These are phyloP conservation scores for Suhomyces xylopsoci DNA, from an alignment of 805 yeast species.

Conservation along the genomic window DNA sequence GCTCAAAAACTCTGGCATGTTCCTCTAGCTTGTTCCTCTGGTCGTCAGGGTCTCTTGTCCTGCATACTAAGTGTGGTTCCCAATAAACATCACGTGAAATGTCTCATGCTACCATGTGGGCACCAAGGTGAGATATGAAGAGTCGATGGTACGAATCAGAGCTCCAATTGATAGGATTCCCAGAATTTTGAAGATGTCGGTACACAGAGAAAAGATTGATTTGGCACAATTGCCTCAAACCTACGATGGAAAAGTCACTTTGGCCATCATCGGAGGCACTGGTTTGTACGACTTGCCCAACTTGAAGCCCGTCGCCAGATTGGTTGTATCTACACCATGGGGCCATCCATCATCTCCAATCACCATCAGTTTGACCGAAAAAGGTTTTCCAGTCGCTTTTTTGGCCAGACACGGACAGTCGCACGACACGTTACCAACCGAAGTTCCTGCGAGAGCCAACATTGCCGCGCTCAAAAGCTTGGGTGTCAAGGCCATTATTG, in stretches of 20 bases:
- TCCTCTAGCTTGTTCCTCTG: too few species aligned
- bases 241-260: constrained; percentile 63
- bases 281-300: constrained; percentile 89
- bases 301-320: constrained; percentile 78
- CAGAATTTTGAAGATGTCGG: constrained; percentile 23
- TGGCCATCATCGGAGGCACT: constrained; percentile 96
- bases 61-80: not conserved
- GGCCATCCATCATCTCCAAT: constrained; percentile 94
- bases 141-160: not conserved
- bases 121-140: not conserved
- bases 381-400: constrained; percentile 87
- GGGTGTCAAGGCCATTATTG: constrained; percentile 84
- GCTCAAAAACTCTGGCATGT: too few species aligned
- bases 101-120: not conserved
- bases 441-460: constrained; percentile 91
- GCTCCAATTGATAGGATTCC: not conserved
- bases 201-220: constrained; percentile 32
- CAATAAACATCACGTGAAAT: not conserved
- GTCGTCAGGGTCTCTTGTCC: not conserved
- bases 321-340: constrained; percentile 92
- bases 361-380: constrained; percentile 74
- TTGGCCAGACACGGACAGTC: constrained; percentile 91
- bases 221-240: constrained; percentile 43
- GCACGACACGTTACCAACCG: constrained; percentile 87
- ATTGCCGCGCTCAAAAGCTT: constrained; percentile 89